Percentiles rank a stretch among this genome's conserved stretches.
phyloP scores from a whole-genome alignment of 768 basidiomycete species.

The Xerocomellus chrysenteron region DNA sequence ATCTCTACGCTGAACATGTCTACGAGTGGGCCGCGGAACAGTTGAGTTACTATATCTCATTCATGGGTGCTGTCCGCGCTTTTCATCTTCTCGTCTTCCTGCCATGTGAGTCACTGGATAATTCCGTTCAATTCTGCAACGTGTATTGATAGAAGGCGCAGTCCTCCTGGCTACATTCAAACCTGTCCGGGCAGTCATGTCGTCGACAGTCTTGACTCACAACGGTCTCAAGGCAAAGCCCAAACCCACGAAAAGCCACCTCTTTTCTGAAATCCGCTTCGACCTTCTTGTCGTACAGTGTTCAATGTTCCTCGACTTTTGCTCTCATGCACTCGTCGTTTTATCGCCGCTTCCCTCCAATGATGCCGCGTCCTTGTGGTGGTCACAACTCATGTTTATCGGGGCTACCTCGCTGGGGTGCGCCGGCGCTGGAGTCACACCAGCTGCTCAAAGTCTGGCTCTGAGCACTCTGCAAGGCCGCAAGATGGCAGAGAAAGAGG shows the following conservation, averaged over 20 bases:
- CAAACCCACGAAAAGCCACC: slow-evolving; percentile 46
- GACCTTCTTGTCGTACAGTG: slow-evolving; percentile 64
- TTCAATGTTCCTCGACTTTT: slow-evolving; percentile 66
- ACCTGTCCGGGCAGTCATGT: slow-evolving; percentile 29
- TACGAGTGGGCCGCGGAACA: slow-evolving; percentile 68
- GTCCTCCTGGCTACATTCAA: slow-evolving; percentile 66
- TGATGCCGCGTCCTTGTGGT: slow-evolving; percentile 12
- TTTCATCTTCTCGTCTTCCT: slow-evolving; percentile 64
- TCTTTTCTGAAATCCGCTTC: slow-evolving; percentile 63
- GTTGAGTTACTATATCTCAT: slow-evolving; percentile 75
- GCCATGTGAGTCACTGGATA: slow-evolving; percentile 49
- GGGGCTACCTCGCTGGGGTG: slow-evolving; percentile 60
- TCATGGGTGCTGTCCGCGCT: slow-evolving; percentile 63
- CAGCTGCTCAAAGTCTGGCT: slow-evolving; percentile 71
- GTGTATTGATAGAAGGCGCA: slow-evolving; percentile 33
- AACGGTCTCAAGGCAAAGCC: slow-evolving; percentile 35
- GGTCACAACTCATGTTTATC: slow-evolving; percentile 49
- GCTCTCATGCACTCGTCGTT: slow-evolving; percentile 62
- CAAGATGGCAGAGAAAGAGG: slow-evolving; percentile 35
- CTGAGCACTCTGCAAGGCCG: slow-evolving; percentile 54
- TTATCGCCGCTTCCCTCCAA: slow-evolving; percentile 47
- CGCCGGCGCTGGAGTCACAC: slow-evolving; percentile 67
- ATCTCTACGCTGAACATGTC: slow-evolving; percentile 72
- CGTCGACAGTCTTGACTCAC: slow-evolving; percentile 5
- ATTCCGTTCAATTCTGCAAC: slow-evolving; percentile 31